Evolutionary conservation across 371 early-diverging fungal genomes (phyloP).

Genomic region (Syncephalastrum racemosum): DNA sequence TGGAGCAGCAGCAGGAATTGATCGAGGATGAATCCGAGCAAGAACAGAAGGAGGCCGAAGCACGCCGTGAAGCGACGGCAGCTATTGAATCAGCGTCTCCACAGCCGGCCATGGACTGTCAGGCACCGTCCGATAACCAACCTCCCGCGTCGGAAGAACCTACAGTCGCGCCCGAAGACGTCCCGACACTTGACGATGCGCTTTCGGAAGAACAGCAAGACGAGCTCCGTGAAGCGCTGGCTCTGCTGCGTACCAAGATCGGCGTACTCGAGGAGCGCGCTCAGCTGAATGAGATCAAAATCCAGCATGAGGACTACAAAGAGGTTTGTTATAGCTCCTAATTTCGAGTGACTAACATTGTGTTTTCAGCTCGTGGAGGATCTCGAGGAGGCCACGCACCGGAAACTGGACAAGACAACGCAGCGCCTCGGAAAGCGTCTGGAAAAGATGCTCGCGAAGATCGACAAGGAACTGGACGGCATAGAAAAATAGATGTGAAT

Average conservation of each 20-base stretch:
- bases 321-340: constrained; percentile 35
- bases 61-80: constrained; percentile 46
- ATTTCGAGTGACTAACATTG: not conserved
- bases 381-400: constrained; percentile 52
- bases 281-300: constrained; percentile 62
- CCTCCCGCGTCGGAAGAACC: not conserved
- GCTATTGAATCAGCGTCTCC: constrained; percentile 29
- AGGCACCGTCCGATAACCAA: constrained; percentile 20
- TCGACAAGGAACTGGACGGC: constrained; percentile 68
- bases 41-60: constrained; percentile 58
- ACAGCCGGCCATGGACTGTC: constrained; percentile 18
- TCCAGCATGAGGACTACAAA: constrained; percentile 64
- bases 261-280: constrained; percentile 65
- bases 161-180: not conserved
- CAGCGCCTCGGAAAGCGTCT: constrained; percentile 57
- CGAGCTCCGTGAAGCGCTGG: constrained; percentile 61
- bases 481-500: constrained; percentile 31
- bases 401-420: constrained; percentile 54
- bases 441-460: constrained; percentile 64
- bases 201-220: constrained; percentile 62
- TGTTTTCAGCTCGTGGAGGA: constrained; percentile 48
- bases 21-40: constrained; percentile 88
- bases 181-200: constrained; percentile 23
- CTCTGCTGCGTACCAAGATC: constrained; percentile 59
- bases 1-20: constrained; percentile 93